These are phyloP conservation scores for Coemansia sp. DNA, from an alignment of 192 early-diverging fungal species.

Conservation along the genomic window DNA sequence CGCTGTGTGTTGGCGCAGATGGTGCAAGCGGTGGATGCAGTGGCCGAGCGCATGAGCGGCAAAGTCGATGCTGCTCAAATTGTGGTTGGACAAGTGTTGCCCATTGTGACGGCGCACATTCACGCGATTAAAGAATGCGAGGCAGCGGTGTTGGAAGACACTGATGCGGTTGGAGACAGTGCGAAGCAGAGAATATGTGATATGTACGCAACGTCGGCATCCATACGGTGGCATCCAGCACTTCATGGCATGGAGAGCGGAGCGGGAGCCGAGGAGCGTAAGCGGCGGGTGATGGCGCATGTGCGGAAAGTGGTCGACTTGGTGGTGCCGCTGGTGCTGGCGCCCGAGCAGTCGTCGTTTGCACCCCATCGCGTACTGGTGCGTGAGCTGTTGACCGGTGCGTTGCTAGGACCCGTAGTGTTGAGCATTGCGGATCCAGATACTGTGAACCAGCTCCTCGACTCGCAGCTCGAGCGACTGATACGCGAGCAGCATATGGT, in stretches of 20 bases:
- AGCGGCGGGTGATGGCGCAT: conserved; percentile 57
- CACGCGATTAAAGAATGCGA: conserved; percentile 56
- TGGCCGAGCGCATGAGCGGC: conserved; percentile 22
- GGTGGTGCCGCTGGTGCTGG: conserved; percentile 65
- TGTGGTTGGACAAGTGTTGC: conserved; percentile 62
- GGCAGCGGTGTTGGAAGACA: conserved; percentile 24
- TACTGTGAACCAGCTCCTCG: conserved; percentile 83
- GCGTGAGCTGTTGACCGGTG: conserved; percentile 71
- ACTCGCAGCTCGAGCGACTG: conserved; percentile 53
- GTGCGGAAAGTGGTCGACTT: conserved; percentile 62
- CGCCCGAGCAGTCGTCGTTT: conserved; percentile 59
- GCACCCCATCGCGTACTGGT: conserved; percentile 62
- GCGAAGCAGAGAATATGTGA: not conserved
- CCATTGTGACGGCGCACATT: conserved; percentile 72
- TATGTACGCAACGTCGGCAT: conserved; percentile 24
- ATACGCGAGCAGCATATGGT: conserved; percentile 68
- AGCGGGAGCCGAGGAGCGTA: not conserved
- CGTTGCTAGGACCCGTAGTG: conserved; percentile 68
- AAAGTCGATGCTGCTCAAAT: conserved; percentile 62
- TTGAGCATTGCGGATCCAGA: conserved; percentile 77
- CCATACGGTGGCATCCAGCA: conserved; percentile 20
- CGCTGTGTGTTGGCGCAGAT: conserved; percentile 33
- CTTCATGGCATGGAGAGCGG: not conserved
- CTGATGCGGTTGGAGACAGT: not conserved
- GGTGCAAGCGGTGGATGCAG: conserved; percentile 21